Percentiles rank a stretch among this genome's conserved stretches.
Evolutionary conservation across 345 rosid genomes (phyloP).

Genomic region (Sisymbrium altissimum): DNA sequence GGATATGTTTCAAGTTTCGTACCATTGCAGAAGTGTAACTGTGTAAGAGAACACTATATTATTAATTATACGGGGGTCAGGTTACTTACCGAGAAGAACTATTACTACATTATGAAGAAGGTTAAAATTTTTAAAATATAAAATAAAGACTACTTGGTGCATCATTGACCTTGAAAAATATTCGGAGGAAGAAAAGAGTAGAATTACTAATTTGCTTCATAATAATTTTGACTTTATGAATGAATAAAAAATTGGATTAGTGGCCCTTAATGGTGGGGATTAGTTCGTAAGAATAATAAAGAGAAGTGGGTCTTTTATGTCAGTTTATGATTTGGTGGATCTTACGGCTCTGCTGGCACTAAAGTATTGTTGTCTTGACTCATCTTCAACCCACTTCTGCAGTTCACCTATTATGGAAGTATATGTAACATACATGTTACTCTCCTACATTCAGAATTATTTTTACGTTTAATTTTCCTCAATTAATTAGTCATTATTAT

Average conservation of each 20-base stretch:
- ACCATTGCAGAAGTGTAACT: neutral
- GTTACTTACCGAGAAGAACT: neutral
- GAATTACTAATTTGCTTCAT: constrained; percentile 16
- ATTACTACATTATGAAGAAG: constrained; percentile 1
- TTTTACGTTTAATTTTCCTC: neutral
- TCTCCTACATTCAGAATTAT: constrained; percentile 11
- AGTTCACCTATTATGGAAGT: constrained; percentile 31
- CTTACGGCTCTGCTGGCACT: constrained; percentile 37
- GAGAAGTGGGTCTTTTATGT: constrained; percentile 35
- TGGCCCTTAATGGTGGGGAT: constrained; percentile 38
- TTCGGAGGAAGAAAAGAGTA: constrained; percentile 4
- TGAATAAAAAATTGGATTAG: constrained; percentile 22
- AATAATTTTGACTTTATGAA: constrained; percentile 22
- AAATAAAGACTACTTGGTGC: constrained; percentile 14
- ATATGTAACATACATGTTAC: constrained; percentile 33
- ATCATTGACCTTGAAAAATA: constrained; percentile 26
- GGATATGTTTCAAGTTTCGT: neutral
- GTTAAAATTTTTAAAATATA: neutral
- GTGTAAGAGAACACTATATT: neutral
- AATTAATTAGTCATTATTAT: constrained; percentile 7
- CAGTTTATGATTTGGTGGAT: constrained; percentile 32
- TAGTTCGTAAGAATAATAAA: constrained; percentile 26
- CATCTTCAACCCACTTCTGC: constrained; percentile 37
- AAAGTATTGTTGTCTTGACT: constrained; percentile 34
- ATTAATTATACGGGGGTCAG: neutral